These are phyloP conservation scores for Quercus tomentella DNA, from an alignment of 331 rosid species.

Conservation along the genomic window DNA sequence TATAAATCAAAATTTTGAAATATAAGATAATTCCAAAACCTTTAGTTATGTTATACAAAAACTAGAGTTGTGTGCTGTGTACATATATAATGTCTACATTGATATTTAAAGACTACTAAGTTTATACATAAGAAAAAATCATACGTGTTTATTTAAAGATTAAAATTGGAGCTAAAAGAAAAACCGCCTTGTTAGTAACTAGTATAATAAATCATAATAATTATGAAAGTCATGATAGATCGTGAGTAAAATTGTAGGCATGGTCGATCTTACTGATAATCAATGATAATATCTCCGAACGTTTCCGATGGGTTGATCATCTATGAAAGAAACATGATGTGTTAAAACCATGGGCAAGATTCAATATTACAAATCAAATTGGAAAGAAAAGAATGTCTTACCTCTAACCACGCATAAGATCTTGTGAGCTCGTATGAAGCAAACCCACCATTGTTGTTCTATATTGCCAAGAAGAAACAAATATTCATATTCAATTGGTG, in stretches of 20 bases:
- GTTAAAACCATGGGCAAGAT: not conserved
- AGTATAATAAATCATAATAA: no score
- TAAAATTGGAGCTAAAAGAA: no score
- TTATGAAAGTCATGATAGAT: not conserved
- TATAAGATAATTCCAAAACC: no score
- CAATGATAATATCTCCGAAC: constrained; percentile 64
- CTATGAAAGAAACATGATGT: constrained; percentile 24
- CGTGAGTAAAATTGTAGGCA: not conserved
- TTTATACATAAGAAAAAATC: no score
- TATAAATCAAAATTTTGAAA: no score
- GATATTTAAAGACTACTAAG: no score
- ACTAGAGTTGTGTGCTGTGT: no score
- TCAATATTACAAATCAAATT: not conserved
- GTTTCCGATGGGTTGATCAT: constrained; percentile 55
- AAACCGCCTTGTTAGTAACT: no score
- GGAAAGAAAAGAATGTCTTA: constrained; percentile 2
- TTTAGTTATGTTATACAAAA: no score
- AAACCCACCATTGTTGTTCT: constrained; percentile 71
- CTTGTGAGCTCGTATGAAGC: constrained; percentile 87
- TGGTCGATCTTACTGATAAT: constrained; percentile 52
- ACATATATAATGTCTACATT: no score
- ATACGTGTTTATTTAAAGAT: no score
- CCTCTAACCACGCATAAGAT: constrained; percentile 77
- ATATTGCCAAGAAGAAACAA: not conserved
- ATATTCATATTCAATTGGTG: not conserved